Evolutionary conservation across 441 rosid species (phyloP).

Genomic region (Adansonia gregorii): DNA sequence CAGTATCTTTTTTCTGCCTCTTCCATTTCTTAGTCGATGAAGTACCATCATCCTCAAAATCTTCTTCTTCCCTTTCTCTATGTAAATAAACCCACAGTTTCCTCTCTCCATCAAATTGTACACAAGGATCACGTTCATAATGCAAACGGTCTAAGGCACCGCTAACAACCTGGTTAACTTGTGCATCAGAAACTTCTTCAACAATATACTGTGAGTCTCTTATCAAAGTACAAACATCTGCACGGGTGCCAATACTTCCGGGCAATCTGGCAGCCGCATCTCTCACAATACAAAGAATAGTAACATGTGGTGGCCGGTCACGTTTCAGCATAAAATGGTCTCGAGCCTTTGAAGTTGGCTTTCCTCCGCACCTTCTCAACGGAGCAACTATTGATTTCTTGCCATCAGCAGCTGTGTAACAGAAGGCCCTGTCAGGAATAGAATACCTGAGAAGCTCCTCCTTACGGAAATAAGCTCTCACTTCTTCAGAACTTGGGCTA

Average conservation of each 20-base stretch:
- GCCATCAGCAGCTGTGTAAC: constrained; percentile 98
- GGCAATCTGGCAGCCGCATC: constrained; percentile 99
- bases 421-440: constrained; percentile 98
- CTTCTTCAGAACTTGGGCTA: constrained; percentile 83
- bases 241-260: constrained; percentile 98
- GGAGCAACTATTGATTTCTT: constrained; percentile 97
- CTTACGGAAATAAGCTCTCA: constrained; percentile 84
- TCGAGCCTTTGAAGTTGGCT: constrained; percentile 99
- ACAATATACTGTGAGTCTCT: constrained; percentile 92
- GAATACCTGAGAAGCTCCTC: constrained; percentile 95
- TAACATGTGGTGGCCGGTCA: constrained; percentile 98
- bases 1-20: constrained; percentile 90
- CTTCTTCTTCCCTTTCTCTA: constrained; percentile 98
- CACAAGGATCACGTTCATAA: constrained; percentile 99
- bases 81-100: constrained; percentile 98
- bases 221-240: constrained; percentile 98
- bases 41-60: constrained; percentile 99
- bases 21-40: constrained; percentile 99
- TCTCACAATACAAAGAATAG: constrained; percentile 96
- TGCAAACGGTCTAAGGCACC: constrained; percentile 99
- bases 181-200: constrained; percentile 92
- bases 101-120: constrained; percentile 89
- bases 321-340: constrained; percentile 99
- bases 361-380: constrained; percentile 97
- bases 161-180: constrained; percentile 95